These are phyloP conservation scores for Solanum pennellii DNA, from an alignment of 257 asterid genomes.

Conservation along the genomic window DNA sequence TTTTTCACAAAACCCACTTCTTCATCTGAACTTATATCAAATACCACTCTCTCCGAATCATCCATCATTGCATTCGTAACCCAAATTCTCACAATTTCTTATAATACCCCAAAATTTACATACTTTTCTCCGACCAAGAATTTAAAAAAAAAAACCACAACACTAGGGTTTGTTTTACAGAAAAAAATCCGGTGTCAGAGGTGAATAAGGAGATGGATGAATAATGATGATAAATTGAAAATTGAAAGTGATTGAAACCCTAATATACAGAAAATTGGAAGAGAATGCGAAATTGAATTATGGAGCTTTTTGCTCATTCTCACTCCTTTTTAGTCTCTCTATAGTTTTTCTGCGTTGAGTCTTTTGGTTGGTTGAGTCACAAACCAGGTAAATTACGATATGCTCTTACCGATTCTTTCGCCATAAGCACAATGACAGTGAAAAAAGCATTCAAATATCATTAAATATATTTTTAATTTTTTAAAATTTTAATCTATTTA, in stretches of 20 bases:
- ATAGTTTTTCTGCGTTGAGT: background rate
- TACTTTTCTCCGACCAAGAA: background rate
- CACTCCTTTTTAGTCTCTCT: background rate
- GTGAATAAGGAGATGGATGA: background rate
- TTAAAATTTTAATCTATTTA: too few species aligned
- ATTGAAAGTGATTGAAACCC: background rate
- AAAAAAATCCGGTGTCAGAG: background rate
- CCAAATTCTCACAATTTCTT: background rate
- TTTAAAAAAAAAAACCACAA: background rate
- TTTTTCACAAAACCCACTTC: slow-evolving; percentile 30
- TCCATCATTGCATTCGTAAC: slow-evolving; percentile 25
- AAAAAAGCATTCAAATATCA: too few species aligned
- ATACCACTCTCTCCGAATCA: slow-evolving; percentile 12
- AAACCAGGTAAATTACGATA: background rate
- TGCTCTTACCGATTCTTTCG: background rate
- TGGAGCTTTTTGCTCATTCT: background rate
- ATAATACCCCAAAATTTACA: background rate
- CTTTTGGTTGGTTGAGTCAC: background rate
- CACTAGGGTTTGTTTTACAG: background rate
- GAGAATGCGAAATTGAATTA: background rate
- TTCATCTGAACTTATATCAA: slow-evolving; percentile 78
- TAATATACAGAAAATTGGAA: background rate
- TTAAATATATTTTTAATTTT: too few species aligned
- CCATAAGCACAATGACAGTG: background rate
- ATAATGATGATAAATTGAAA: background rate